Conservation (phyloP, 805 yeast species). For the Naumovozyma dairenensis region DNA sequence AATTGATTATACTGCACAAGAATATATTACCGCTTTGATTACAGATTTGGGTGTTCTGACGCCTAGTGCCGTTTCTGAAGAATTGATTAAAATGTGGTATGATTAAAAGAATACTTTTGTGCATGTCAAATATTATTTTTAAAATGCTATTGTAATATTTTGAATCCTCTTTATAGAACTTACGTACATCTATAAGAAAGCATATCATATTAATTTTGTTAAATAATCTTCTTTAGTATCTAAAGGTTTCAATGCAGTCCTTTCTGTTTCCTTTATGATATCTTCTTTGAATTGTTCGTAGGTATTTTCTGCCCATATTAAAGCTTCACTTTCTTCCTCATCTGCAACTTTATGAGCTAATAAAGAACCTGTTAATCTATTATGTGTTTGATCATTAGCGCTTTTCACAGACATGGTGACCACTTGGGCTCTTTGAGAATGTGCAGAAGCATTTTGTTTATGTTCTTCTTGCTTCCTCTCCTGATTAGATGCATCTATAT, state of each 20-base stretch:
- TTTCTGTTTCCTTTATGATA: conserved; percentile 14
- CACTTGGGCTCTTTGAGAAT: conserved; percentile 42
- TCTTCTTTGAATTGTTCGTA: conserved; percentile 23
- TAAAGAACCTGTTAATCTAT: conserved; percentile 60
- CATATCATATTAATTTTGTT: conserved; percentile 15
- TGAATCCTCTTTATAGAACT: neutral
- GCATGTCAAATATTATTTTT: neutral
- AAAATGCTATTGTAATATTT: too few species aligned
- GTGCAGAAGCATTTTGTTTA: conserved; percentile 31
- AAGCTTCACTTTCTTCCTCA: conserved; percentile 42
- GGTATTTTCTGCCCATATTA: conserved; percentile 39
- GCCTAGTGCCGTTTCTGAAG: conserved; percentile 97
- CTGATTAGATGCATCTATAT: conserved; percentile 54
- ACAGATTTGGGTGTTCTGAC: conserved; percentile 96
- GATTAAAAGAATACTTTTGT: conserved; percentile 37
- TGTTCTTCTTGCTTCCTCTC: conserved; percentile 35
- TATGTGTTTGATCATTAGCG: conserved; percentile 44
- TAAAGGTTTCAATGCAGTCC: conserved; percentile 18
- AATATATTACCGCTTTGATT: conserved; percentile 86
- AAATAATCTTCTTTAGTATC: conserved; percentile 20
- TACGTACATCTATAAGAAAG: conserved; percentile 1
- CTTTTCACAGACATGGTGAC: conserved; percentile 72
- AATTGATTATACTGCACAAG: conserved; percentile 93
- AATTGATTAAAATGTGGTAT: conserved; percentile 95
- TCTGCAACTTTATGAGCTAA: conserved; percentile 52